These are phyloP conservation scores for Amoeboaphelidium protococcarum DNA, from an alignment of 371 early-diverging fungal genomes.

Conservation along the genomic window DNA sequence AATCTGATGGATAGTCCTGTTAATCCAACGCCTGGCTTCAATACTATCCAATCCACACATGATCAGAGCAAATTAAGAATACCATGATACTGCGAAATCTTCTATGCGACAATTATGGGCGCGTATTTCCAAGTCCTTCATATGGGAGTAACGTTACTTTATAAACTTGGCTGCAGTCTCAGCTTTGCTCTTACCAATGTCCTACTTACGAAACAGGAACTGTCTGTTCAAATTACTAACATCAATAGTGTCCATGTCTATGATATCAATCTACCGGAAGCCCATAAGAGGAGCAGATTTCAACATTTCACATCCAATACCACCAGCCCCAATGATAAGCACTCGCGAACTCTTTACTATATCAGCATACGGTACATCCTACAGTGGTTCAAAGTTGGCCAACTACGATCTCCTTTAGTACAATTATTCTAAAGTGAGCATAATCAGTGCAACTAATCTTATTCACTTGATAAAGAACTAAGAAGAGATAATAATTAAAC, in stretches of 20 bases:
- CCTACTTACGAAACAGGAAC: conserved; percentile 28
- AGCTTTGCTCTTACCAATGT: conserved; percentile 47
- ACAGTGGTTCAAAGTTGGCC: too few species aligned
- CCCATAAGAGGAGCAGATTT: conserved; percentile 34
- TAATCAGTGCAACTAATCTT: too few species aligned
- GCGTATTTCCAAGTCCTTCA: conserved; percentile 44
- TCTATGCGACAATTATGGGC: conserved; percentile 27
- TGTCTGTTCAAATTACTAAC: conserved; percentile 48
- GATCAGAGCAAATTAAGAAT: conserved; percentile 52
- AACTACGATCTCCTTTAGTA: too few species aligned
- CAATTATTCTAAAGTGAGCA: too few species aligned
- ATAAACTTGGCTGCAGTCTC: conserved; percentile 69
- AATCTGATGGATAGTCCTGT: conserved; percentile 51
- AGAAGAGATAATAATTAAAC: too few species aligned
- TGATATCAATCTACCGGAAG: conserved; percentile 31
- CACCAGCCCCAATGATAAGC: conserved; percentile 28
- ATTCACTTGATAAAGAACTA: too few species aligned
- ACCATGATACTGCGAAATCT: conserved; percentile 76
- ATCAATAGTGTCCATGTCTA: conserved; percentile 56
- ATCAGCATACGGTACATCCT: too few species aligned
- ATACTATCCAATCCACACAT: conserved; percentile 84
- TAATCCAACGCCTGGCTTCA: conserved; percentile 89
- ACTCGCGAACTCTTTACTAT: too few species aligned
- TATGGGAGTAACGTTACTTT: conserved; percentile 44
- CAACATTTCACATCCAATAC: conserved; percentile 33